These are phyloP conservation scores for Ophiocordyceps sinensis DNA, from an alignment of 2,329 filamentous ascomycete genomes.

Conservation along the genomic window DNA sequence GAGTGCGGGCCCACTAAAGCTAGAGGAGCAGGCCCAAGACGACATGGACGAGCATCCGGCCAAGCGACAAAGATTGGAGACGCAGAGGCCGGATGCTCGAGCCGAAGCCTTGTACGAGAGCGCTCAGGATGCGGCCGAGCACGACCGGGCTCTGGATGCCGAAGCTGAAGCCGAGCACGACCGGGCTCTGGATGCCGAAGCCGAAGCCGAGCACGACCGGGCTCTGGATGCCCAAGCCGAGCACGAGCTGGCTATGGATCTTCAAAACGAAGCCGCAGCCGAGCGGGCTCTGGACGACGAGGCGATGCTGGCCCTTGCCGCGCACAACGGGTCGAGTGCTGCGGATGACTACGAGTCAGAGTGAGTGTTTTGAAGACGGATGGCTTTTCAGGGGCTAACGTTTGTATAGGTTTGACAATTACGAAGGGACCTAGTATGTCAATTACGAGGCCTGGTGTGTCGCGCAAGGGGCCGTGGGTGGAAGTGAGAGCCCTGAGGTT, in stretches of 20 bases:
- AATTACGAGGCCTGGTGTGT: slow-evolving; percentile 21
- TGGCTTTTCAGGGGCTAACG: neutral
- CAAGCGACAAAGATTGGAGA: slow-evolving; percentile 26
- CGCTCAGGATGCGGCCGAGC: slow-evolving; percentile 22
- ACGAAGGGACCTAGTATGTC: slow-evolving; percentile 22
- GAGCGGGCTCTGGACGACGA: slow-evolving; percentile 28
- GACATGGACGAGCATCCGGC: slow-evolving; percentile 19
- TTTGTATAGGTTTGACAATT: slow-evolving; percentile 20
- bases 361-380: slow-evolving; percentile 19
- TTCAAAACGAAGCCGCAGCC: too few species aligned
- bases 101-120: slow-evolving; percentile 17
- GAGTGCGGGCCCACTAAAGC: slow-evolving; percentile 1
- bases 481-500: too few species aligned
- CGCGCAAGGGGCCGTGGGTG: too few species aligned
- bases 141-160: slow-evolving; percentile 23
- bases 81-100: slow-evolving; percentile 7
- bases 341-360: slow-evolving; percentile 26
- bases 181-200: too few species aligned
- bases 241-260: too few species aligned
- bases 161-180: too few species aligned
- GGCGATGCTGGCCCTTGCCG: slow-evolving; percentile 31
- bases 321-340: slow-evolving; percentile 22
- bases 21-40: slow-evolving; percentile 11
- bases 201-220: slow-evolving; percentile 18
- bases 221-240: slow-evolving; percentile 12